phyloP scores from a whole-genome alignment of 495 filamentous ascomycete genomes.

The Collariella sp. region DNA sequence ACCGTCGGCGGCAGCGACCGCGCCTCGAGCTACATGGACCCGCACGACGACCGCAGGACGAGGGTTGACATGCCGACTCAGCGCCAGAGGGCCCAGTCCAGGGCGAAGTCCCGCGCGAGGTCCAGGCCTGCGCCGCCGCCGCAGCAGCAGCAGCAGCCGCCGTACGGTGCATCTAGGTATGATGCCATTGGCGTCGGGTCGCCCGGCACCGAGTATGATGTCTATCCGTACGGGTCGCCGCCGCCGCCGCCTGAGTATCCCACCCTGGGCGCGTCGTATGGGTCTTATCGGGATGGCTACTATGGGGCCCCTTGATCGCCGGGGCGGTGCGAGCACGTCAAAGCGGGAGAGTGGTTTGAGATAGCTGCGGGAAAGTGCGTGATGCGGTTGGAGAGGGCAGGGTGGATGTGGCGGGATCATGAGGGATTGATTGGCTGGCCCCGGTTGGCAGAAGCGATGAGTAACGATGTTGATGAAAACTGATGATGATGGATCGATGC shows the following conservation, averaged over 20 bases:
- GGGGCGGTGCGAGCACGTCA: neutral
- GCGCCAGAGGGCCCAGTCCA: constrained; percentile 22
- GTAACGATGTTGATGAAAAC: constrained; percentile 8
- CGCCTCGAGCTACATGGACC: constrained; percentile 30
- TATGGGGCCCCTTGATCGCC: neutral
- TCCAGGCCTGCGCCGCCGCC: constrained; percentile 28
- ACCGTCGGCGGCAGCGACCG: constrained; percentile 29
- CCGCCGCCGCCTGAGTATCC: constrained; percentile 15
- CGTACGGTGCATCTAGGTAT: constrained; percentile 11
- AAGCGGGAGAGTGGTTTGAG: too few relatives aligned
- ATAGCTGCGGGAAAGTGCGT: too few relatives aligned
- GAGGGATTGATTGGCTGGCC: neutral
- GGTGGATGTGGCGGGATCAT: neutral
- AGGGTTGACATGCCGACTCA: constrained; percentile 36
- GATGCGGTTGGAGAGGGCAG: neutral
- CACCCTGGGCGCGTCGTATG: constrained; percentile 5
- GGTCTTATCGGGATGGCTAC: neutral
- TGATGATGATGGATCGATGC: constrained; percentile 2
- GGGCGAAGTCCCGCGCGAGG: constrained; percentile 1
- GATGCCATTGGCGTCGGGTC: neutral
- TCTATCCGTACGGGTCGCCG: constrained; percentile 10
- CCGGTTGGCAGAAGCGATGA: neutral
- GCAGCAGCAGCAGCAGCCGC: too few relatives aligned
- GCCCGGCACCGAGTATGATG: constrained; percentile 8
- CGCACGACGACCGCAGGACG: constrained; percentile 33